phyloP scores from a whole-genome alignment of 2,329 filamentous ascomycete genomes.

The Corniculantispora saksenae region DNA sequence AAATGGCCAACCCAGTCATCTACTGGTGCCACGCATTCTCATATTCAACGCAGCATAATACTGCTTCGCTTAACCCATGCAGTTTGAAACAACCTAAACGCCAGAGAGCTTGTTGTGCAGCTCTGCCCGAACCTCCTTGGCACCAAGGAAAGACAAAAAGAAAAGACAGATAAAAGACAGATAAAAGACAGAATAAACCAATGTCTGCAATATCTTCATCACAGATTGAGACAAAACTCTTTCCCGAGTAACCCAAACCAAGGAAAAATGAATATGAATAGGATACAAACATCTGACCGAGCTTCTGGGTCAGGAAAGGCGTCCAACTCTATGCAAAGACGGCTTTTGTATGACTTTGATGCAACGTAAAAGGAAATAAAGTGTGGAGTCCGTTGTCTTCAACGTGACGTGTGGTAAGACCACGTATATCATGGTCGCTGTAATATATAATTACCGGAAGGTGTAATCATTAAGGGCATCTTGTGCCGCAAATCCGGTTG shows the following conservation, averaged over 20 bases:
- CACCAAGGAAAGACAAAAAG: background rate
- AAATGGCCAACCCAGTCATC: slow-evolving; percentile 9
- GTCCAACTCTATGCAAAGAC: slow-evolving; percentile 37
- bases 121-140: background rate
- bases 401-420: slow-evolving; percentile 14
- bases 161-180: slow-evolving; percentile 4
- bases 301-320: slow-evolving; percentile 27
- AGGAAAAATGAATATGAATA: slow-evolving; percentile 8
- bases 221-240: background rate
- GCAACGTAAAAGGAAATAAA: slow-evolving; percentile 12
- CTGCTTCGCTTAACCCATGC: slow-evolving; percentile 18
- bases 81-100: slow-evolving; percentile 9
- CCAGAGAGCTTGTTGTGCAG: slow-evolving; percentile 11
- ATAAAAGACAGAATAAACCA: slow-evolving; percentile 6
- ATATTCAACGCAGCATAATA: slow-evolving; percentile 1
- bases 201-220: slow-evolving; percentile 1
- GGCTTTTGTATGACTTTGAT: slow-evolving; percentile 17
- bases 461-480: slow-evolving; percentile 8
- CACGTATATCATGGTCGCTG: slow-evolving; percentile 8
- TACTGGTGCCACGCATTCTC: slow-evolving; percentile 3
- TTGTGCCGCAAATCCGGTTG: background rate
- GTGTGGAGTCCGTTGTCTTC: slow-evolving; percentile 12
- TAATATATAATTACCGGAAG: slow-evolving; percentile 10
- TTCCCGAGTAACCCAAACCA: slow-evolving; percentile 5
- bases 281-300: slow-evolving; percentile 10